Base-by-base conservation (phyloP, 2,329 filamentous ascomycete genomes). In the Nothophaeocryptopus gaeumannii region DNA sequence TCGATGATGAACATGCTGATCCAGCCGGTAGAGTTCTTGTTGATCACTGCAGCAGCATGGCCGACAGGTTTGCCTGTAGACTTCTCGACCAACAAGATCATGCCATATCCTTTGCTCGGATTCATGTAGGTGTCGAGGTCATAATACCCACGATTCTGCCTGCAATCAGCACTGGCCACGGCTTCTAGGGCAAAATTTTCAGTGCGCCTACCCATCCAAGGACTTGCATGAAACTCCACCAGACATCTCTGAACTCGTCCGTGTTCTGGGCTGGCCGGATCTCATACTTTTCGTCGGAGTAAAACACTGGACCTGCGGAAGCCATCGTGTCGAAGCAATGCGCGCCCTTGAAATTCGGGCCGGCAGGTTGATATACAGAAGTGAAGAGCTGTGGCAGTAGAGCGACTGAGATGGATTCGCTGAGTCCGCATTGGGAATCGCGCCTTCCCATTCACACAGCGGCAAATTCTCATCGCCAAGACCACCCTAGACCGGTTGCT, bases 21-120 rank as follows among this genome's bases (percentile, higher is more conserved):
- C 69, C 70, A 71, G n/a, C 63, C 69, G 1, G 67, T 70, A 30
- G 48, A 45, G 44, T 72, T 71, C 15, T 62, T 53, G 53, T 66
- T 70, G 15, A 61, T 56, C 32, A 69, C 59, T 2, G 64, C 60
- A 4, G 66, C 49, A 20, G 70, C 54, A 51, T 65, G 64, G 14
- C 68, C 70, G 50, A 66, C 56, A 0, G 66, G 58, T 12, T 61
- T 62, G 3, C 44, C 39, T 1, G 56, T 42, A 5, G 53, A 45
- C 30, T 64, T 58, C 11, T 63, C 58, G n/a, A 64, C 47, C 2
- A 67, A 33, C 26, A 71, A 45, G 10, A 71, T 58, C 62, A 67
- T 69, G 14, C 60, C 62, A 32, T 53, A 60, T 9, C 63, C 54
- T 5, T 54, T 38, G 2, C 63, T 55, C 14, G 60, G 59, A 32